Percentiles rank a stretch among this genome's conserved stretches.
Evolutionary conservation across 208 protist genomes (phyloP).

Genomic region (Willaertia magna): DNA sequence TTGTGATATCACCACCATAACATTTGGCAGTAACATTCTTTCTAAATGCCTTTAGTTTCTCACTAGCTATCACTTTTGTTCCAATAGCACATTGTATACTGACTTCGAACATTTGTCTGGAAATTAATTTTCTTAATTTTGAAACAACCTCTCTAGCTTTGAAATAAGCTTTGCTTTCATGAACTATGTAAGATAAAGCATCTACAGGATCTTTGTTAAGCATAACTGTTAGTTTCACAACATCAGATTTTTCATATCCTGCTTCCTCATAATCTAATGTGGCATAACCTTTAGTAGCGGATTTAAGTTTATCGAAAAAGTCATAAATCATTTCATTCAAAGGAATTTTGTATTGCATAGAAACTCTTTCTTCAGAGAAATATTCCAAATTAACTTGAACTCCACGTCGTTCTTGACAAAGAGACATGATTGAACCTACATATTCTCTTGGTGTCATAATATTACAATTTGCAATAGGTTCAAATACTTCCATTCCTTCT

Average conservation of each 20-base stretch:
- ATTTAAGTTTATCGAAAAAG: slow-evolving; percentile 84
- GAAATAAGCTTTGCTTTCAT: slow-evolving; percentile 41
- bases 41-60: slow-evolving; percentile 73
- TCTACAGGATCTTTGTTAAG: slow-evolving; percentile 76
- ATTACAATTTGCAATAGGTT: slow-evolving; percentile 69
- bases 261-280: slow-evolving; percentile 83
- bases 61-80: slow-evolving; percentile 68
- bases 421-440: slow-evolving; percentile 56
- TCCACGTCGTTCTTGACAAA: slow-evolving; percentile 22
- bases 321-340: slow-evolving; percentile 30
- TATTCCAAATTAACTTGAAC: neutral
- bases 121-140: slow-evolving; percentile 66
- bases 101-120: slow-evolving; percentile 68
- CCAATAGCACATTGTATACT: slow-evolving; percentile 72
- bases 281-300: slow-evolving; percentile 71
- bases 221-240: slow-evolving; percentile 77
- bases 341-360: neutral
- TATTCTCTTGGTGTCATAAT: slow-evolving; percentile 73
- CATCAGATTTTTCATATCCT: slow-evolving; percentile 60
- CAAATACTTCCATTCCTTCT: slow-evolving; percentile 19
- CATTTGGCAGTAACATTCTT: slow-evolving; percentile 85
- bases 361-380: neutral
- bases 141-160: slow-evolving; percentile 53
- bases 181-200: slow-evolving; percentile 71
- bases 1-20: slow-evolving; percentile 84